Evolutionary conservation across 2,329 filamentous ascomycete genomes (phyloP).

Genomic region (Epichloe sp.): DNA sequence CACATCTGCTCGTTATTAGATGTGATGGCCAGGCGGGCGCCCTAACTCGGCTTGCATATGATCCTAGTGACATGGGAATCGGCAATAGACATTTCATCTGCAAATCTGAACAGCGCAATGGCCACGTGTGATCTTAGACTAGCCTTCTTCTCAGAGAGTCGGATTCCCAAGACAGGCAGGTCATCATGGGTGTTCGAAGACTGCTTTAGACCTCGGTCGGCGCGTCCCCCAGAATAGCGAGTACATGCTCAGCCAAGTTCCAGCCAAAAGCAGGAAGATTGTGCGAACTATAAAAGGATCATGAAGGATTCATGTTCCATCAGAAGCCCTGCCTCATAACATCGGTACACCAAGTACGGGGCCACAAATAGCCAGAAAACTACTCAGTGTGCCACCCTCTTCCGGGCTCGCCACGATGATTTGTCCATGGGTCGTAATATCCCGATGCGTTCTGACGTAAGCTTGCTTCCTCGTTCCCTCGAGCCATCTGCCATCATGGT

Average conservation of each 20-base stretch:
- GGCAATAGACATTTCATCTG: neutral
- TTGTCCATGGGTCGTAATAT: neutral
- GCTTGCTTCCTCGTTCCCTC: neutral
- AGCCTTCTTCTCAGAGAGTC: no score
- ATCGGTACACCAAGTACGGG: neutral
- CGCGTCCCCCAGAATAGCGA: neutral
- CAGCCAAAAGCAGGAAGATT: neutral
- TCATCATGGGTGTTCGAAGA: neutral
- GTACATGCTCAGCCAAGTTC: neutral
- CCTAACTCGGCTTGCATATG: neutral
- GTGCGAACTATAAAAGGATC: neutral
- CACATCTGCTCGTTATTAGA: neutral
- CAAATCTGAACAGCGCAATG: neutral
- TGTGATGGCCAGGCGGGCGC: neutral
- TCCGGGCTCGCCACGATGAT: neutral
- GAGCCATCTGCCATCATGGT: neutral
- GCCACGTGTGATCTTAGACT: neutral
- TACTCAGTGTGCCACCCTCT: neutral
- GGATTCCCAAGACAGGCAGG: neutral
- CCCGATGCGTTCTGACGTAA: neutral
- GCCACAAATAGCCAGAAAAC: neutral
- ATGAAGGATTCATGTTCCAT: neutral
- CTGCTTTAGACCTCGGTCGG: neutral
- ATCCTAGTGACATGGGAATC: neutral
- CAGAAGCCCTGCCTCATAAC: neutral